phyloP scores from a whole-genome alignment of 495 filamentous ascomycete genomes.

The Lasiosphaeria ovina region DNA sequence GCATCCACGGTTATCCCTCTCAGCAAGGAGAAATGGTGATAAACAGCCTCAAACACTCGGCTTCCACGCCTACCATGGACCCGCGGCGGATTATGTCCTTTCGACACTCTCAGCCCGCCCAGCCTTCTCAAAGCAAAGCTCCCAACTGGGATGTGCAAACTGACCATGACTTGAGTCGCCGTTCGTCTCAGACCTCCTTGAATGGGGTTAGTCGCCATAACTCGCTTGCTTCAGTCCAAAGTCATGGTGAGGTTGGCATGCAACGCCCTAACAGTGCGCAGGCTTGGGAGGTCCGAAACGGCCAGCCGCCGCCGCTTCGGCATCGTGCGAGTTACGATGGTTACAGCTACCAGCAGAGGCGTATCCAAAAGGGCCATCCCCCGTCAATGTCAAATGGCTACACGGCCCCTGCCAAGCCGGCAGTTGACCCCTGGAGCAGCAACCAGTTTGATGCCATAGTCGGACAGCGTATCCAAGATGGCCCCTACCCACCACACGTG shows the following conservation, averaged over 20 bases:
- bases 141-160: slow-evolving; percentile 34
- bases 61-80: slow-evolving; percentile 25
- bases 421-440: slow-evolving; percentile 31
- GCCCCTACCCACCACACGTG: slow-evolving; percentile 30
- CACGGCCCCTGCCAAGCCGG: slow-evolving; percentile 20
- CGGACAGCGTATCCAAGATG: slow-evolving; percentile 30
- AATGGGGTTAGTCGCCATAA: slow-evolving; percentile 30
- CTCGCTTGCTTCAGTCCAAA: slow-evolving; percentile 26
- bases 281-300: slow-evolving; percentile 21
- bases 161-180: slow-evolving; percentile 29
- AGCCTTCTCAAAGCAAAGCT: slow-evolving; percentile 12
- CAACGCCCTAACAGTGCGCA: slow-evolving; percentile 28
- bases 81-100: slow-evolving; percentile 26
- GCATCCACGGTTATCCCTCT: slow-evolving; percentile 27
- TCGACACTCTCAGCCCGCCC: slow-evolving; percentile 17
- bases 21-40: slow-evolving; percentile 16
- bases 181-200: slow-evolving; percentile 29
- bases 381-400: slow-evolving; percentile 42
- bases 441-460: slow-evolving; percentile 28
- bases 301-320: slow-evolving; percentile 27
- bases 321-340: slow-evolving; percentile 46
- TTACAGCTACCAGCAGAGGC: slow-evolving; percentile 25
- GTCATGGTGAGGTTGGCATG: slow-evolving; percentile 19
- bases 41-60: slow-evolving; percentile 9
- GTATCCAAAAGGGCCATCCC: slow-evolving; percentile 26